These are phyloP conservation scores for Rhizopus microsporus DNA, from an alignment of 371 early-diverging fungal species.

Conservation along the genomic window DNA sequence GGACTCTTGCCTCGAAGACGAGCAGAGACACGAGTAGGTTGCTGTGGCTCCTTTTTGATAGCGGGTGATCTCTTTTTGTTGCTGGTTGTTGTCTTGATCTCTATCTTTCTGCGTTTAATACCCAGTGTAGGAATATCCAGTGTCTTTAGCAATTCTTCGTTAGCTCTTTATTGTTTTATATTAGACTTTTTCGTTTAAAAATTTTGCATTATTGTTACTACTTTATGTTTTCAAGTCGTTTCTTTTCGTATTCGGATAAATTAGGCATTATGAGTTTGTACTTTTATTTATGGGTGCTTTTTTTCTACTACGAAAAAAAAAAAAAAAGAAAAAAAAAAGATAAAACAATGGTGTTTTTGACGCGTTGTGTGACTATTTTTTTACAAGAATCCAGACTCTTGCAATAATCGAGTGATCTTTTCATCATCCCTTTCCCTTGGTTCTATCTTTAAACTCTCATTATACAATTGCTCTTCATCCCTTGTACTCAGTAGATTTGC, in stretches of 20 bases:
- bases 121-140: slow-evolving; percentile 29
- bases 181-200: background rate
- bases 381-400: slow-evolving; percentile 87
- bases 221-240: slow-evolving; percentile 48
- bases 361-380: background rate
- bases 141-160: slow-evolving; percentile 42
- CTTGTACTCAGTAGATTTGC: slow-evolving; percentile 51
- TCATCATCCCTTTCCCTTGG: slow-evolving; percentile 92
- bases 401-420: slow-evolving; percentile 81
- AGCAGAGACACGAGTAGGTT: slow-evolving; percentile 40
- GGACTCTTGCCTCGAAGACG: slow-evolving; percentile 44
- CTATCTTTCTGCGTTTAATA: slow-evolving; percentile 1
- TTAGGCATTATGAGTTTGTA: slow-evolving; percentile 3
- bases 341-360: no score
- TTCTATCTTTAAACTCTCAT: slow-evolving; percentile 80
- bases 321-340: background rate
- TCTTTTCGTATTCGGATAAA: slow-evolving; percentile 46
- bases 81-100: background rate
- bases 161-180: slow-evolving; percentile 26
- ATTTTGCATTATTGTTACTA: slow-evolving; percentile 16
- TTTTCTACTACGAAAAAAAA: background rate
- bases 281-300: background rate
- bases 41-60: slow-evolving; percentile 21
- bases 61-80: slow-evolving; percentile 18
- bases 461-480: slow-evolving; percentile 66